phyloP scores from a whole-genome alignment of 1,284 basidiomycete species.

The Cystobasidium pallidum region DNA sequence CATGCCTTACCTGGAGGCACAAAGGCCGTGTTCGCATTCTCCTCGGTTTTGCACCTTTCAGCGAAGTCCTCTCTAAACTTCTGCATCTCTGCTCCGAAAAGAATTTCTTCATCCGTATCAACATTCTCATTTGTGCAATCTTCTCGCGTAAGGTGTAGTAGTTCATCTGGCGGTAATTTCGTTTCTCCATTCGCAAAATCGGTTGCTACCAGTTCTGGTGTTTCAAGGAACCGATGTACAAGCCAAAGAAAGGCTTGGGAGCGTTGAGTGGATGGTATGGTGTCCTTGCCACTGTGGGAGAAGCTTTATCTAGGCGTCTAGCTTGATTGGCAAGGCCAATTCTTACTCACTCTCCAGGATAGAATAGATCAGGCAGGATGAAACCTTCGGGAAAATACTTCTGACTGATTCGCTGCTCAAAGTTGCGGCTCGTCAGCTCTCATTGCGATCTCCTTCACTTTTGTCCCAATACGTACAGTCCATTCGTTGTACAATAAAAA shows the following conservation, averaged over 20 bases:
- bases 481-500: conserved; percentile 74
- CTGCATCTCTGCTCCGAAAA: conserved; percentile 47
- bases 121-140: conserved; percentile 47
- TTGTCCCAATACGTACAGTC: conserved; percentile 65
- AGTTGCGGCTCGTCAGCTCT: too few relatives aligned
- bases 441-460: too few relatives aligned
- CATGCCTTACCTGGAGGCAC: not conserved
- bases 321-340: not conserved
- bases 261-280: conserved; percentile 70
- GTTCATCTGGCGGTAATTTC: conserved; percentile 20
- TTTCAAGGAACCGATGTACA: conserved; percentile 74
- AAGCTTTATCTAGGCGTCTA: too few relatives aligned
- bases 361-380: conserved; percentile 79
- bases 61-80: conserved; percentile 16
- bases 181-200: conserved; percentile 27
- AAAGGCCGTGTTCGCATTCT: conserved; percentile 9
- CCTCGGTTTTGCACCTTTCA: conserved; percentile 15
- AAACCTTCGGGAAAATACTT: conserved; percentile 73
- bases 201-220: conserved; percentile 43
- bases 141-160: not conserved
- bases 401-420: conserved; percentile 65
- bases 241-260: conserved; percentile 78
- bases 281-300: conserved; percentile 50
- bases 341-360: conserved; percentile 59
- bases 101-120: conserved; percentile 46